Conservation (phyloP, 257 asterid species). For the Salvia miltiorrhiza region DNA sequence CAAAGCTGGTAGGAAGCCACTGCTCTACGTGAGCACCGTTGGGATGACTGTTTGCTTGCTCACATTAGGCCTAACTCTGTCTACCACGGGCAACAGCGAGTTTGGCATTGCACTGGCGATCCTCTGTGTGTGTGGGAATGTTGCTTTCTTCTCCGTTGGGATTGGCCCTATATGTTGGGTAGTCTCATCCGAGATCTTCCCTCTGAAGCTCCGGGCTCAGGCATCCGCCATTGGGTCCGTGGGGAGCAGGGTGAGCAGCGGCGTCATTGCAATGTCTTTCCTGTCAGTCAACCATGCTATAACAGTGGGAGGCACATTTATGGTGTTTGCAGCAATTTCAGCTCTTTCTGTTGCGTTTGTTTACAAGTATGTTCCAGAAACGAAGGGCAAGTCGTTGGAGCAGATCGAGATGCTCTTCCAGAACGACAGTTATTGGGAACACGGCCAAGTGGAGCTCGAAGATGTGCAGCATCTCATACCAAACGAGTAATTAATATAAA, state of each 20-base stretch:
- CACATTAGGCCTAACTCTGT: conserved; percentile 45
- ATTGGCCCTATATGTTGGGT: conserved; percentile 80
- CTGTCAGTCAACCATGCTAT: conserved; percentile 43
- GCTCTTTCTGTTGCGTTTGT: conserved; percentile 53
- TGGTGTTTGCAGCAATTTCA: conserved; percentile 47
- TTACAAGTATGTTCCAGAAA: conserved; percentile 49
- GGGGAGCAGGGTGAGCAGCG: conserved; percentile 62
- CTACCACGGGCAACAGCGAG: conserved; percentile 12
- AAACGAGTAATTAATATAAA: conserved; percentile 16
- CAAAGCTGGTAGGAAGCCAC: conserved; percentile 55
- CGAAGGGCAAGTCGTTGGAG: conserved; percentile 71
- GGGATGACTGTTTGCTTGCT: conserved; percentile 60
- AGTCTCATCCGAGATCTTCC: conserved; percentile 57
- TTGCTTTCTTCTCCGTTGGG: conserved; percentile 70
- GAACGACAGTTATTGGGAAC: conserved; percentile 27
- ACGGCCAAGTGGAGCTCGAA: conserved; percentile 46
- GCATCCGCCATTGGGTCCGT: conserved; percentile 60
- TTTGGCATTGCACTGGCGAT: conserved; percentile 37
- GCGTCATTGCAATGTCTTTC: conserved; percentile 62
- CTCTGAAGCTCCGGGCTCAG: conserved; percentile 57
- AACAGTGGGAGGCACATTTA: conserved; percentile 63
- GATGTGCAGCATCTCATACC: conserved; percentile 47
- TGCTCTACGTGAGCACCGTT: conserved; percentile 51
- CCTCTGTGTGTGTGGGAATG: conserved; percentile 54
- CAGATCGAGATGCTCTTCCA: conserved; percentile 56